These are phyloP conservation scores for Neoscytalidium dimidiatum DNA, from an alignment of 2,329 filamentous ascomycete genomes.

Conservation along the genomic window DNA sequence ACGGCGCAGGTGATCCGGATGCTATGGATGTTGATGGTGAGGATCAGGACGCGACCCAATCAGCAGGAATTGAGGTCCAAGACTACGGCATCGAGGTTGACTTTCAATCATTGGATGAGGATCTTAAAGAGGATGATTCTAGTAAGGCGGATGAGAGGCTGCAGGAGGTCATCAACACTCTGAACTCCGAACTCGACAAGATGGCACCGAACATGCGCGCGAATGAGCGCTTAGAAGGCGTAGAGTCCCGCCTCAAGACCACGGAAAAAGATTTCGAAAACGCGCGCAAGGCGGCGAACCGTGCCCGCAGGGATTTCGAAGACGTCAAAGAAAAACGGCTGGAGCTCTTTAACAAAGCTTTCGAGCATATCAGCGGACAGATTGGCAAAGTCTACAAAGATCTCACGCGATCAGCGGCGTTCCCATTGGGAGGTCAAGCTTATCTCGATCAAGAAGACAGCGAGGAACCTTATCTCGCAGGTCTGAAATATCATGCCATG, in stretches of 20 bases:
- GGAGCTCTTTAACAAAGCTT: constrained; percentile 93
- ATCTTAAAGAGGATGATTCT: constrained; percentile 74
- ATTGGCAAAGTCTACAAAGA: constrained; percentile 95
- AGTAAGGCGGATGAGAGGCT: constrained; percentile 73
- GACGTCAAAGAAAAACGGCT: constrained; percentile 78
- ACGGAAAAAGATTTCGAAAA: constrained; percentile 90
- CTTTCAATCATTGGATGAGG: constrained; percentile 79
- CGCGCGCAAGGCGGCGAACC: constrained; percentile 72
- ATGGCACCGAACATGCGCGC: constrained; percentile 97
- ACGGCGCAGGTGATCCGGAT: constrained; percentile 65
- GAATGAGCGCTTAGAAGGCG: constrained; percentile 84
- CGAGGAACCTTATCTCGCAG: constrained; percentile 93
- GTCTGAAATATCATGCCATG: constrained; percentile 99
- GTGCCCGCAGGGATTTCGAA: constrained; percentile 81
- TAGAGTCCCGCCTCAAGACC: constrained; percentile 77
- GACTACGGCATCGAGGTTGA: constrained; percentile 92
- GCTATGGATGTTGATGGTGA: constrained; percentile 91
- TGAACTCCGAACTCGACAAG: constrained; percentile 83
- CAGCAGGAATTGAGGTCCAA: constrained; percentile 62
- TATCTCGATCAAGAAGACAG: constrained; percentile 95
- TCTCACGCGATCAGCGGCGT: constrained; percentile 85
- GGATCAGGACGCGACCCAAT: constrained; percentile 54
- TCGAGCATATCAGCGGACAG: constrained; percentile 91
- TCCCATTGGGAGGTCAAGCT: constrained; percentile 83
- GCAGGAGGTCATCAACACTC: constrained; percentile 72